These are phyloP conservation scores for Penicillium sp. DNA, from an alignment of 2,329 filamentous ascomycete species.

Conservation along the genomic window DNA sequence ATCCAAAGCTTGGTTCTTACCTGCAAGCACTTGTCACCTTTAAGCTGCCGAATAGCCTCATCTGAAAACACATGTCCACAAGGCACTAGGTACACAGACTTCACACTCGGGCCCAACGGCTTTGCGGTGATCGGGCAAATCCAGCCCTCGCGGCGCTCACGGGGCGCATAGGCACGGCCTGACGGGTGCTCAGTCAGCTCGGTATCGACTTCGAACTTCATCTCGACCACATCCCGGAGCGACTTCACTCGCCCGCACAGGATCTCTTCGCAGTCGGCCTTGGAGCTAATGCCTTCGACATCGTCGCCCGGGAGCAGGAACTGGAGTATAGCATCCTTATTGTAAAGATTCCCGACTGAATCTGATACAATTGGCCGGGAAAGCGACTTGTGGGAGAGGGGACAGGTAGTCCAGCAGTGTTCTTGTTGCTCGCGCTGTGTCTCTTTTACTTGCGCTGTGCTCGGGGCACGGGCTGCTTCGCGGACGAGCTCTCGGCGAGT, in stretches of 20 bases:
- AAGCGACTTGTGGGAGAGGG: conserved; percentile 76
- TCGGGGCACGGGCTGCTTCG: conserved; percentile 79
- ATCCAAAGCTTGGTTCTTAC: conserved; percentile 34
- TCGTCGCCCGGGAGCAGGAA: conserved; percentile 59
- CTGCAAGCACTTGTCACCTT: conserved; percentile 59
- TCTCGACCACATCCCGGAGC: conserved; percentile 80
- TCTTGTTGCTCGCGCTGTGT: conserved; percentile 78
- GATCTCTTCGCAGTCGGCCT: conserved; percentile 61
- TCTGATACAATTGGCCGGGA: conserved; percentile 79
- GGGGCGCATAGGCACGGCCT: conserved; percentile 35
- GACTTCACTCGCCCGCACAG: conserved; percentile 67
- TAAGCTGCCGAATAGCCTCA: conserved; percentile 77
- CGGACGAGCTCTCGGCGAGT: conserved; percentile 95
- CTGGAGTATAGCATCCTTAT: conserved; percentile 84
- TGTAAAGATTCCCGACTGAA: conserved; percentile 80
- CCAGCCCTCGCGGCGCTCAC: conserved; percentile 57
- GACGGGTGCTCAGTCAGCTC: conserved; percentile 40
- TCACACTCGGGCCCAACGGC: conserved; percentile 73
- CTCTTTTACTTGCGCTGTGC: conserved; percentile 83
- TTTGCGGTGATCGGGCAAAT: conserved; percentile 87
- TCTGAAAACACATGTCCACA: conserved; percentile 95
- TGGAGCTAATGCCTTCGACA: conserved; percentile 52
- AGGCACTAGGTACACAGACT: conserved; percentile 84
- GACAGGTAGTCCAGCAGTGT: conserved; percentile 84
- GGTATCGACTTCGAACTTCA: conserved; percentile 66